Evolutionary conservation across 768 basidiomycete species (phyloP).

Genomic region (Ramaria rubella): DNA sequence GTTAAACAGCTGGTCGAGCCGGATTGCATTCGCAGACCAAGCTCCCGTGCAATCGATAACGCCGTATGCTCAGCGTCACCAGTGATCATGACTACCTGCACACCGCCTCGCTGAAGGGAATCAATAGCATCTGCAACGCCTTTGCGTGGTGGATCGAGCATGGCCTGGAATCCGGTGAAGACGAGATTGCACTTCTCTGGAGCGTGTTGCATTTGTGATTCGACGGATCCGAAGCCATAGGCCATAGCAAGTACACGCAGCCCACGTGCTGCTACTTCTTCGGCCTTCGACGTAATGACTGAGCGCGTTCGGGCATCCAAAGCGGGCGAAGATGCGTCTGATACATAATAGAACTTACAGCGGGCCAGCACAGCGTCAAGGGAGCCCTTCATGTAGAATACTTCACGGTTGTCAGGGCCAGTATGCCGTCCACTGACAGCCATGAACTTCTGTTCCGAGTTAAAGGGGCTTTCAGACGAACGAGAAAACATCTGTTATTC

Average conservation of each 20-base stretch:
- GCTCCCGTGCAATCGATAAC: constrained; percentile 75
- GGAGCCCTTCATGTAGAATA: constrained; percentile 89
- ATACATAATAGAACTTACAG: constrained; percentile 86
- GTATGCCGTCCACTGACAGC: constrained; percentile 72
- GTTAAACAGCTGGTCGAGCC: constrained; percentile 47
- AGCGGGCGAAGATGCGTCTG: constrained; percentile 78
- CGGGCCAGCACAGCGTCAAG: constrained; percentile 81
- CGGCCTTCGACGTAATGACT: constrained; percentile 66
- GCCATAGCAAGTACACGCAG: constrained; percentile 90
- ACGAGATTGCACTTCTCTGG: constrained; percentile 47
- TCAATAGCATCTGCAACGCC: constrained; percentile 89
- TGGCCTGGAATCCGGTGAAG: constrained; percentile 91
- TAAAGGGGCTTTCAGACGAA: constrained; percentile 80
- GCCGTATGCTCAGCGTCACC: constrained; percentile 93
- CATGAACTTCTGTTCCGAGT: constrained; percentile 92
- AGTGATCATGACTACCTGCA: constrained; percentile 98
- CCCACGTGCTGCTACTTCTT: constrained; percentile 63
- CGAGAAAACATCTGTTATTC: constrained; percentile 56
- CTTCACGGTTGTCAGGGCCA: constrained; percentile 46
- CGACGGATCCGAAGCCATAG: constrained; percentile 65
- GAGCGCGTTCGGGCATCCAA: constrained; percentile 64
- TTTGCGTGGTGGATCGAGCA: constrained; percentile 90
- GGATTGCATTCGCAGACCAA: constrained; percentile 68
- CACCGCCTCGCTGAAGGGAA: constrained; percentile 74
- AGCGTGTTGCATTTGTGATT: constrained; percentile 28